These are phyloP conservation scores for Lactarius akahatsu DNA, from an alignment of 768 basidiomycete species.

Conservation along the genomic window DNA sequence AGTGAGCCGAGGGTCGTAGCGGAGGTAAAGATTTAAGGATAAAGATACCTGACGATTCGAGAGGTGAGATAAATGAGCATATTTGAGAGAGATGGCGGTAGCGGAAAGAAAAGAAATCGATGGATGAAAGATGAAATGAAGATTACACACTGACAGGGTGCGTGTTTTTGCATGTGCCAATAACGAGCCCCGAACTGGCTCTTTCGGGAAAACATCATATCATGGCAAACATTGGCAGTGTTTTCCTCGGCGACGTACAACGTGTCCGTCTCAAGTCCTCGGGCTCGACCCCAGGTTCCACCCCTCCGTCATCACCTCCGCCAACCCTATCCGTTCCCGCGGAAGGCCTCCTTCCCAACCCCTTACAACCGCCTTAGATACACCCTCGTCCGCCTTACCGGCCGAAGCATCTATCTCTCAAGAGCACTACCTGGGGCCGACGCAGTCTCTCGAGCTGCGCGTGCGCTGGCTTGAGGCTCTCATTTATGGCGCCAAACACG, in stretches of 20 bases:
- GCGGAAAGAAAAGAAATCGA: neutral
- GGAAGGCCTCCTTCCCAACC: conserved; percentile 21
- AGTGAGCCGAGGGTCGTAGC: neutral
- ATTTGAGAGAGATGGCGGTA: neutral
- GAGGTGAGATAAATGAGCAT: conserved; percentile 26
- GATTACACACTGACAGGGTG: neutral
- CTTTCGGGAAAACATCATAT: conserved; percentile 32
- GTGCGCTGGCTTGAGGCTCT: conserved; percentile 80
- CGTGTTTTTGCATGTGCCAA: neutral
- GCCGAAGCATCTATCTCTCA: conserved; percentile 18
- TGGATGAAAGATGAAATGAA: neutral
- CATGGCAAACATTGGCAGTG: conserved; percentile 68
- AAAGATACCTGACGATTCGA: conserved; percentile 15
- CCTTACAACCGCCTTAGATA: too few species aligned
- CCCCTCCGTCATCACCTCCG: conserved; percentile 49
- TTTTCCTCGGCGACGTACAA: conserved; percentile 76
- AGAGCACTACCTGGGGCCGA: conserved; percentile 51
- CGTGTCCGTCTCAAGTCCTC: conserved; percentile 56
- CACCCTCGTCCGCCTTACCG: neutral
- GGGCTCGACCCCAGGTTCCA: conserved; percentile 39
- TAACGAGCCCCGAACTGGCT: neutral
- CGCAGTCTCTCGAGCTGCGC: conserved; percentile 69
- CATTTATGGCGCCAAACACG: conserved; percentile 60
- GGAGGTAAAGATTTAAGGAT: neutral
- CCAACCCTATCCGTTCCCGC: conserved; percentile 32